A percentile compares a stretch with the other conserved stretches of the same genome.
Evolutionary conservation across 768 basidiomycete genomes (phyloP).

Genomic region (Brasilioporus rufonigricans): DNA sequence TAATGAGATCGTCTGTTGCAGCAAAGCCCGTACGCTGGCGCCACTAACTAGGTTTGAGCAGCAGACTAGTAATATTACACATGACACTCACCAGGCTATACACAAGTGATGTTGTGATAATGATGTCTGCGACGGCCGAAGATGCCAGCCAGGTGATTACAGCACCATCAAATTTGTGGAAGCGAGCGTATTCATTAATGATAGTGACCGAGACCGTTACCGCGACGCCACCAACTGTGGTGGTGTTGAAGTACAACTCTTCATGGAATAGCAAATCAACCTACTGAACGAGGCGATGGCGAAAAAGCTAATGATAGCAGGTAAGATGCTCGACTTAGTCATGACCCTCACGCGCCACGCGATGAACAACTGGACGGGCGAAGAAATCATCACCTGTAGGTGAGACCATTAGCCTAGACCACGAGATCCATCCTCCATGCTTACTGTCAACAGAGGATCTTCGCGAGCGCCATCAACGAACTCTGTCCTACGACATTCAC

Average conservation of each 20-base stretch:
- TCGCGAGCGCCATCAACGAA: background rate
- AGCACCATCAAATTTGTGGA: too few relatives aligned
- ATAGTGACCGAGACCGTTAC: constrained; percentile 35
- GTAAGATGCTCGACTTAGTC: constrained; percentile 28
- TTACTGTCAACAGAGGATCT: constrained; percentile 49
- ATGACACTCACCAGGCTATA: constrained; percentile 37
- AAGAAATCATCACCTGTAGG: too few relatives aligned
- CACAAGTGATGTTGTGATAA: constrained; percentile 39
- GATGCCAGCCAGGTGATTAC: constrained; percentile 44
- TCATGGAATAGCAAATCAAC: background rate
- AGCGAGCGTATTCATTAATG: constrained; percentile 33
- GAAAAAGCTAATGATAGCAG: too few relatives aligned
- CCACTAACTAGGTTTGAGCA: constrained; percentile 23
- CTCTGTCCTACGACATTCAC: background rate
- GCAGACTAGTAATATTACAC: background rate
- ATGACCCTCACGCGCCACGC: constrained; percentile 38
- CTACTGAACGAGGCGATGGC: constrained; percentile 12
- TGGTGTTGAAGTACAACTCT: background rate
- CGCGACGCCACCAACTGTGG: too few relatives aligned
- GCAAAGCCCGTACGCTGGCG: constrained; percentile 43
- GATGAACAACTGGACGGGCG: too few relatives aligned
- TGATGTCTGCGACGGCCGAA: constrained; percentile 39
- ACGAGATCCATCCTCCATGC: background rate
- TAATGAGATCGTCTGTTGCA: constrained; percentile 36
- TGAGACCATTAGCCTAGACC: constrained; percentile 9